Base-by-base conservation (phyloP, 257 asterid species). In the Plantago elongata region DNA sequence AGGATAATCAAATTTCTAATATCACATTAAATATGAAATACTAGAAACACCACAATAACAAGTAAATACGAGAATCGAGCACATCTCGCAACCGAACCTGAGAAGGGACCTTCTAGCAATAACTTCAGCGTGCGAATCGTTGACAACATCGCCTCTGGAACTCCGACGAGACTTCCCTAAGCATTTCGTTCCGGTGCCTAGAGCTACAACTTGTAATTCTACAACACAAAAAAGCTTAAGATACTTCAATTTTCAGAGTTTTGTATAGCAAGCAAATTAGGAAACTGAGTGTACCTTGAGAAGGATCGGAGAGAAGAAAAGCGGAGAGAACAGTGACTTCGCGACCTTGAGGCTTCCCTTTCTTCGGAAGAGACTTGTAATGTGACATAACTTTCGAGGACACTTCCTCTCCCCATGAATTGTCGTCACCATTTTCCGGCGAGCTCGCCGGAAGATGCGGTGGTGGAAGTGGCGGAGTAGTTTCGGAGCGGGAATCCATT, bases 131-230 rank as follows among this genome's bases (percentile, higher is more conserved):
- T 93, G 99, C 9, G 99, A 87, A 74, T 89, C 96, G 70, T 89
- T 89, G 13, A 89, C 87, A 45, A 86, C 94, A 51, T 92, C 97
- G 40, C 99, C 97, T 18, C 65, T 74, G 11, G 68, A 74, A 62
- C 83, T 83, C 79, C 87, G 79, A 65, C 85, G 79, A 51, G 89
- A 74, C 17, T 70, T 76, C 66, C 96, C 97, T 5, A 89, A 64
- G 77, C 99, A 93, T 70, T 93, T 89, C 40, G 99, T 93, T 49
- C 97, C 99, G 61, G 99, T 93, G 29, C 96, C 99, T 79, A 93
- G 14, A 13, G 97, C 84, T 75, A 85, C 82, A 68, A 93, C 96
- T 55, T 73, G 79, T 54, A 89, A 60, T 49, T 82, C 98, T 89
- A 54, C 13, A 29, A 54, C 59, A 48, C 12, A 68, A 37, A 50